A percentile compares a stretch with the other conserved stretches of the same genome.
Conservation (phyloP, 352 stramenopile genomes). For the Phytophthora boehmeriae region DNA sequence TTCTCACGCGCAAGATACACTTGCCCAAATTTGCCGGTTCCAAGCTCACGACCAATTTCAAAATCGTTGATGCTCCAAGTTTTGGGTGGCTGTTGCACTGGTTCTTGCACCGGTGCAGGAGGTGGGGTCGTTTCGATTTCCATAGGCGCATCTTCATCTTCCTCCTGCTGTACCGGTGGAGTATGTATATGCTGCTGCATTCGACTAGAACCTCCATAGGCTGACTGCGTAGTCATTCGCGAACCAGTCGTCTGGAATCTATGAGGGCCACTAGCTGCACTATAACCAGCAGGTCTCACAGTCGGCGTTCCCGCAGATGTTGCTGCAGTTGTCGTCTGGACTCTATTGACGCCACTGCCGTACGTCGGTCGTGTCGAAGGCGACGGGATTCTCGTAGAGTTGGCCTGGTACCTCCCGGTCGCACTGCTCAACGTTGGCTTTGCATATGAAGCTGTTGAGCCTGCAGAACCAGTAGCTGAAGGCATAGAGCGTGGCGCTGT, state of each 20-base stretch:
- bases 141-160: constrained; percentile 14
- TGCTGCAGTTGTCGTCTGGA: constrained; percentile 20
- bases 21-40: constrained; percentile 89
- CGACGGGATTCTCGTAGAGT: constrained; percentile 29
- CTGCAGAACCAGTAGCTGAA: constrained; percentile 1
- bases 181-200: constrained; percentile 14
- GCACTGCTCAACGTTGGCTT: constrained; percentile 35
- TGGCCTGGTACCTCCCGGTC: constrained; percentile 29
- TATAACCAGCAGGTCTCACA: constrained; percentile 4
- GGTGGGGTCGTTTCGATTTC: constrained; percentile 21
- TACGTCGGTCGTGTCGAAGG: constrained; percentile 32
- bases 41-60: constrained; percentile 83
- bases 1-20: constrained; percentile 91
- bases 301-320: constrained; percentile 10
- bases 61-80: constrained; percentile 89
- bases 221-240: constrained; percentile 10
- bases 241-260: constrained; percentile 20
- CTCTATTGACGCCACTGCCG: constrained; percentile 19
- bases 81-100: constrained; percentile 39
- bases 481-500: constrained; percentile 5
- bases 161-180: constrained; percentile 9
- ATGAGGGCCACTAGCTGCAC: constrained; percentile 12
- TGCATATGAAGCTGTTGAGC: constrained; percentile 31
- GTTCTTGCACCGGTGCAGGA: neutral
- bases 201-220: constrained; percentile 14